phyloP scores from a whole-genome alignment of 352 stramenopile genomes.

The Phytophthora agathidicida region DNA sequence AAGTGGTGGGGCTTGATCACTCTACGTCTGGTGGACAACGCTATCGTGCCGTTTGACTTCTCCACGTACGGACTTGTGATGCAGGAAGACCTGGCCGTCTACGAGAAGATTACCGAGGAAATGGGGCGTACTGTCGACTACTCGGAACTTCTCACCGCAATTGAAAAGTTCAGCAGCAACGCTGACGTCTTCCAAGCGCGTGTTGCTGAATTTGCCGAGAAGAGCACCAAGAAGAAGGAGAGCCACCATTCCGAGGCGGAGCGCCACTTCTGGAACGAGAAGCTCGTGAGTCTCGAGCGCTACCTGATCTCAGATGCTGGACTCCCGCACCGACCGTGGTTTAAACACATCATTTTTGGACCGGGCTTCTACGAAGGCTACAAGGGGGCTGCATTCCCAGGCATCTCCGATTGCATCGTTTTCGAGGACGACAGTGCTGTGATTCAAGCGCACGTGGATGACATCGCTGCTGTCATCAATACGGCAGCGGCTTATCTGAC shows the following conservation, averaged over 20 bases:
- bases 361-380: constrained; percentile 62
- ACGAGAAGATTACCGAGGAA: no score
- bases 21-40: constrained; percentile 49
- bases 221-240: no score
- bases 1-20: constrained; percentile 64
- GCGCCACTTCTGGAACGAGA: constrained; percentile 30
- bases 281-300: constrained; percentile 40
- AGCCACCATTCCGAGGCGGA: no score
- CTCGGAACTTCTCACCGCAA: constrained; percentile 25
- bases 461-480: constrained; percentile 42
- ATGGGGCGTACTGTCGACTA: no score
- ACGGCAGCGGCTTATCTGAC: constrained; percentile 41
- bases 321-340: constrained; percentile 55
- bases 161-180: constrained; percentile 35
- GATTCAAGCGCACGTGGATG: constrained; percentile 49
- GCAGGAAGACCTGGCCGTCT: constrained; percentile 39
- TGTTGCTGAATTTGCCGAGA: no score
- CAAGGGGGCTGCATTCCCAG: constrained; percentile 49
- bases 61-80: constrained; percentile 51
- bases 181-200: constrained; percentile 39
- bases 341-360: constrained; percentile 55
- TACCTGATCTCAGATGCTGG: constrained; percentile 51
- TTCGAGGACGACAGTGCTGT: constrained; percentile 41
- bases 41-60: constrained; percentile 60
- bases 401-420: constrained; percentile 48